phyloP scores from a whole-genome alignment of 192 early-diverging fungal genomes.

The Podila clonocystis region DNA sequence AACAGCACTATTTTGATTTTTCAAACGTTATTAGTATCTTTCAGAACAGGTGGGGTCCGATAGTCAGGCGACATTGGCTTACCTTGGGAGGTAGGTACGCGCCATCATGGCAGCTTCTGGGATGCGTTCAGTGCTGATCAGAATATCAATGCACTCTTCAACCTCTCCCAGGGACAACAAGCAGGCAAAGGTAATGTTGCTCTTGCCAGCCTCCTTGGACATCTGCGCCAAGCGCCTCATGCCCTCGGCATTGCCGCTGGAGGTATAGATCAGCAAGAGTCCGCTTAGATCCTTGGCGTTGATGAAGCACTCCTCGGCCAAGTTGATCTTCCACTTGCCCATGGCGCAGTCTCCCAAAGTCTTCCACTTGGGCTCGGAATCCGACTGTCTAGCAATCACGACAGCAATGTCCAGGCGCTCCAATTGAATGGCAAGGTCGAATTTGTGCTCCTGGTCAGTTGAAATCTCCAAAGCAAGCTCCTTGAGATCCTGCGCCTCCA shows the following conservation, averaged over 20 bases:
- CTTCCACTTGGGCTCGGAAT: conserved; percentile 96
- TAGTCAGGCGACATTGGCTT: neutral
- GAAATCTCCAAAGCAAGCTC: conserved; percentile 96
- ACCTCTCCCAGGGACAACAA: conserved; percentile 78
- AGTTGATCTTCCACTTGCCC: conserved; percentile 86
- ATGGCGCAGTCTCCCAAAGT: conserved; percentile 91
- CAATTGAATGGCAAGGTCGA: conserved; percentile 93
- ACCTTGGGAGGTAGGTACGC: conserved; percentile 84
- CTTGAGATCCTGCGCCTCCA: conserved; percentile 92
- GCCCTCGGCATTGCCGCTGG: conserved; percentile 85
- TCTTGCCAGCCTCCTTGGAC: conserved; percentile 79
- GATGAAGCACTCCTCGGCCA: conserved; percentile 91
- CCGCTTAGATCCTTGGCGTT: conserved; percentile 93
- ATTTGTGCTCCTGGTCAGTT: conserved; percentile 93
- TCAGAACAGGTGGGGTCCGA: neutral
- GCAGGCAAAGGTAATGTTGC: conserved; percentile 93
- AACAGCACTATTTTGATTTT: conserved; percentile 54
- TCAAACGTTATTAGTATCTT: neutral
- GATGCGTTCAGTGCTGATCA: conserved; percentile 87
- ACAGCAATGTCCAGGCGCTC: conserved; percentile 85
- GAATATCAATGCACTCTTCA: conserved; percentile 87
- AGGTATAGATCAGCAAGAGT: conserved; percentile 89
- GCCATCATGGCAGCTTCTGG: conserved; percentile 97
- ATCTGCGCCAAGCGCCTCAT: conserved; percentile 77
- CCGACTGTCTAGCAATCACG: conserved; percentile 83